A percentile compares a stretch with the other conserved stretches of the same genome.
Conservation (phyloP, 2,329 filamentous ascomycete species). For the Onygenales sp. region DNA sequence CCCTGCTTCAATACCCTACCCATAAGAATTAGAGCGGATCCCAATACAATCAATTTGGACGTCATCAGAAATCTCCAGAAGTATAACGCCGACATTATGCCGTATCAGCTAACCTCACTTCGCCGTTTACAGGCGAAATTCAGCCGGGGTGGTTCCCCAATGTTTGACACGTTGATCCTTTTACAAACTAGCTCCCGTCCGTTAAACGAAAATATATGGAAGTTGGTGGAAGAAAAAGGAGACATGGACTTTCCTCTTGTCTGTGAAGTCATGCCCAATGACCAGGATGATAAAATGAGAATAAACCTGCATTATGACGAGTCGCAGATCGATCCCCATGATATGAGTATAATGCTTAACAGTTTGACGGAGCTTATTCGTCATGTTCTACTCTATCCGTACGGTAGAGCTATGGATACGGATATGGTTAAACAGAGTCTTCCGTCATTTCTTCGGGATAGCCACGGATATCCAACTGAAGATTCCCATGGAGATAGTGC, state of each 20-base stretch:
- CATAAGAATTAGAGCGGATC: constrained; percentile 48
- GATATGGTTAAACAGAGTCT: constrained; percentile 13
- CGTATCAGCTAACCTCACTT: constrained; percentile 66
- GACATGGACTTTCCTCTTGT: constrained; percentile 62
- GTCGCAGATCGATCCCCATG: constrained; percentile 14
- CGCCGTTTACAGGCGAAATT: constrained; percentile 56
- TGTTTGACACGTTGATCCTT: constrained; percentile 76
- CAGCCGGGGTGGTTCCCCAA: constrained; percentile 36
- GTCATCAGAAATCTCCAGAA: constrained; percentile 53
- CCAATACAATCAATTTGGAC: constrained; percentile 42
- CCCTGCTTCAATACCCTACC: constrained; percentile 91
- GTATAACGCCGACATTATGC: constrained; percentile 52
- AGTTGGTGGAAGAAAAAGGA: constrained; percentile 41
- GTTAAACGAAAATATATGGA: constrained; percentile 43
- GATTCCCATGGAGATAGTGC: background rate
- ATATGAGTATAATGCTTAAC: constrained; percentile 17
- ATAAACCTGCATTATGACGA: constrained; percentile 55
- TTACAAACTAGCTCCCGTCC: constrained; percentile 53
- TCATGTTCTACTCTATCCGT: constrained; percentile 25
- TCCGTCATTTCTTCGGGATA: constrained; percentile 17
- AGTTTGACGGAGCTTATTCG: constrained; percentile 24
- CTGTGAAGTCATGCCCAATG: constrained; percentile 59
- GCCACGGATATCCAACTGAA: background rate
- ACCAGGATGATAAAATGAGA: constrained; percentile 42
- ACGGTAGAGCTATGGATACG: constrained; percentile 20